Base-by-base conservation (phyloP, 768 basidiomycete species). In the Tricholoma saponaceum region DNA sequence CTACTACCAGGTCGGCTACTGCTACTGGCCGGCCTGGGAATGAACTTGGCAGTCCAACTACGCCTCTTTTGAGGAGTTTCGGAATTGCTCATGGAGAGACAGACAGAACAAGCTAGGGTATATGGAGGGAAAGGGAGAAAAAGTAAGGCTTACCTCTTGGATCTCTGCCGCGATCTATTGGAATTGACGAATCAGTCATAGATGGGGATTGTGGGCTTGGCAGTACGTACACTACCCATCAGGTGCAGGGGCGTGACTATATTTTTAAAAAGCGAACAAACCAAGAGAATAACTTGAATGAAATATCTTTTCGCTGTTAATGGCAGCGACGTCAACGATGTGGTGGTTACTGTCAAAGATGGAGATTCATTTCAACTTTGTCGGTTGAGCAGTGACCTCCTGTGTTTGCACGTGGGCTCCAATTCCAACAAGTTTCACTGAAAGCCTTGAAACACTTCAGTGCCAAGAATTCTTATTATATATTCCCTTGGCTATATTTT, bases 1-100 rank as follows among this genome's bases (percentile, higher is more conserved):
- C 57, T 60, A n/a, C 64, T 64, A 18, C 49, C 22, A 26, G 66
- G 64, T 22, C 66, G 53, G 49, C 69, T 66, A 16, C 63, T 57
- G 47, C 68, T 71, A 61, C 69, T 71, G 43, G 69, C 65, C 7
- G 74, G 69, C 39, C 74, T 62, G 13, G 76, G 68, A 18, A 74
- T 69, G 60, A 73, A 74, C 23, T 72, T 59, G 41, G 72, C 7
- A 32, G 30, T 63, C 76, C 78, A 78, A 49, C 64, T 66, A 46
- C 74, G 71, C 61, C 64, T 71, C 58, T 73, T 70, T 35, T 64
- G 54, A 18, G 52, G 51, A 16, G 59, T 39, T 22, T 61, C 62
- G 52, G 66, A 56, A 60, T 65, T 65, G 58, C 56, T 66, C 67
- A 66, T 67, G 57, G 59, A 52, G 39, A 57, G 7, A 3, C 25